phyloP scores from a whole-genome alignment of 2,329 filamentous ascomycete genomes.

The Colletotrichum echinochloae region DNA sequence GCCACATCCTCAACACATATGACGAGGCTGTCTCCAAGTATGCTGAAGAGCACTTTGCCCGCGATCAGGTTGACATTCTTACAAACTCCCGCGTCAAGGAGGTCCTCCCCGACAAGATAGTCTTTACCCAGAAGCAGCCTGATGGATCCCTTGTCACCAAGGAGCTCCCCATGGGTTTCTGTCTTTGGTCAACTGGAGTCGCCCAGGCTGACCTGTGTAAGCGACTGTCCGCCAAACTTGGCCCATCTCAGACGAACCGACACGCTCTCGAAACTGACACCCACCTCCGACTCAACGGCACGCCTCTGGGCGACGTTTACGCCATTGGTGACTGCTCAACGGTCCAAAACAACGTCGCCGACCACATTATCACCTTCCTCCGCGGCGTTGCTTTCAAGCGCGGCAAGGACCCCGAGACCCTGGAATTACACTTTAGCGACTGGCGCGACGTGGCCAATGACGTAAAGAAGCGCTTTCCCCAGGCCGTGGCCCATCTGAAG shows the following conservation, averaged over 20 bases:
- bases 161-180: slow-evolving; percentile 95
- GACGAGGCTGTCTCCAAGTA: slow-evolving; percentile 94
- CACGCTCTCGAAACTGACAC: slow-evolving; percentile 95
- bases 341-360: slow-evolving; percentile 96
- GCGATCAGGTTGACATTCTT: slow-evolving; percentile 90
- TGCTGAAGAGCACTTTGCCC: slow-evolving; percentile 89
- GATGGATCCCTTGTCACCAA: slow-evolving; percentile 84
- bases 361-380: slow-evolving; percentile 90
- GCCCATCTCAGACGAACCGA: slow-evolving; percentile 82
- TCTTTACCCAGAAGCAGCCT: slow-evolving; percentile 86
- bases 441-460: slow-evolving; percentile 88
- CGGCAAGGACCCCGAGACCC: slow-evolving; percentile 88
- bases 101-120: slow-evolving; percentile 83
- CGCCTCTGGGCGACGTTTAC: slow-evolving; percentile 94
- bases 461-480: slow-evolving; percentile 90
- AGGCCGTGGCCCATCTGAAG: slow-evolving; percentile 86
- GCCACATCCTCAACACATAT: slow-evolving; percentile 97
- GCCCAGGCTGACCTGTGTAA: slow-evolving; percentile 85
- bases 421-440: slow-evolving; percentile 87
- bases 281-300: slow-evolving; percentile 88
- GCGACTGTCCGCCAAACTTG: slow-evolving; percentile 81
- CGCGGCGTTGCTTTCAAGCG: slow-evolving; percentile 92
- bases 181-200: slow-evolving; percentile 97
- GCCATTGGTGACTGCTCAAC: slow-evolving; percentile 96
- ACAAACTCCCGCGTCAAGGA: slow-evolving; percentile 95